Conservation (phyloP, 805 yeast genomes). For the Kodamaea leandrae region DNA sequence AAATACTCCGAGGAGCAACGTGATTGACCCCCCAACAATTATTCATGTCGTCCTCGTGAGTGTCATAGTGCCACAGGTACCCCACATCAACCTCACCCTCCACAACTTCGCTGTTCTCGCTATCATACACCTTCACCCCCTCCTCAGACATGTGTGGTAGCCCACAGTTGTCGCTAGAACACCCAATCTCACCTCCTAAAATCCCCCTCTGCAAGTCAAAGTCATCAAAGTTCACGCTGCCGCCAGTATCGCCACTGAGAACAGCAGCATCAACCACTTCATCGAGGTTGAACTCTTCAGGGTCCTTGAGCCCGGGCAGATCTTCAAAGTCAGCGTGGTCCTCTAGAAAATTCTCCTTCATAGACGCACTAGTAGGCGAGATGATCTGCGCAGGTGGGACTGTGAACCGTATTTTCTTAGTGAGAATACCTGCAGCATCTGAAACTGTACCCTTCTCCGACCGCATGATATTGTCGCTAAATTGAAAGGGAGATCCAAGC, state of each 20-base stretch:
- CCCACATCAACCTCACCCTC: neutral
- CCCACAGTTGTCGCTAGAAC: no score
- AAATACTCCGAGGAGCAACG: neutral
- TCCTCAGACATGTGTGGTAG: no score
- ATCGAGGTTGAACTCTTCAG: constrained; percentile 1
- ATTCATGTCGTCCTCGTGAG: constrained; percentile 5
- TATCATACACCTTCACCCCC: neutral
- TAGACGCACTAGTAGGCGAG: neutral
- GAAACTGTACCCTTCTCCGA: neutral
- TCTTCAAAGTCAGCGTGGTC: constrained; percentile 2
- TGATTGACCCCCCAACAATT: neutral
- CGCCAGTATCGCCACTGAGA: no score
- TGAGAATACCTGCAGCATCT: neutral
- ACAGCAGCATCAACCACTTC: constrained; percentile 13
- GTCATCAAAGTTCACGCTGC: neutral
- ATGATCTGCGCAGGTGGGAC: neutral
- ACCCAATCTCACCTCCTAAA: no score
- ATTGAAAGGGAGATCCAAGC: neutral
- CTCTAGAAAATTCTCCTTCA: constrained; percentile 7
- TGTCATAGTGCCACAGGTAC: neutral
- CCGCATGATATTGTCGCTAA: neutral
- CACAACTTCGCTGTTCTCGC: neutral
- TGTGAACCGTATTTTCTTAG: neutral
- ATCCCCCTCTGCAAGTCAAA: neutral
- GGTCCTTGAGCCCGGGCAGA: constrained; percentile 5